phyloP scores from a whole-genome alignment of 2,329 filamentous ascomycete genomes.

The Alternaria solani region DNA sequence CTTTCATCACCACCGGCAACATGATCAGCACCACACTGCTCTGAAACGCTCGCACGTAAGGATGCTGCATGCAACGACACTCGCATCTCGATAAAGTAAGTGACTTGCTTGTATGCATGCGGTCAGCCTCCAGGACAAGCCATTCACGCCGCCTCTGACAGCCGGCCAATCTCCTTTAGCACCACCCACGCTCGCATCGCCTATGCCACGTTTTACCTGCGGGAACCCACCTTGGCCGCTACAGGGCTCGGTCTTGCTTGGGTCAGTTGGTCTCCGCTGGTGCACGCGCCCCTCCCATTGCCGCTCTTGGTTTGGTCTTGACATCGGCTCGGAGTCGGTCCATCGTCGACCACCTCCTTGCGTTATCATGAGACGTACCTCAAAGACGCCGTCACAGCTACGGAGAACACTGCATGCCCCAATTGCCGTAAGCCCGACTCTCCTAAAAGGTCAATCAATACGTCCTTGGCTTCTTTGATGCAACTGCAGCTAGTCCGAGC shows the following conservation, averaged over 20 bases:
- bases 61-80: slow-evolving; percentile 24
- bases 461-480: neutral
- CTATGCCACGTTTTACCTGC: slow-evolving; percentile 18
- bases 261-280: neutral
- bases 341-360: slow-evolving; percentile 1
- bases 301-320: slow-evolving; percentile 6
- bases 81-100: slow-evolving; percentile 21
- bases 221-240: slow-evolving; percentile 18
- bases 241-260: slow-evolving; percentile 8
- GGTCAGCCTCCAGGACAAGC: slow-evolving; percentile 15
- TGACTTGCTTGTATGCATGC: slow-evolving; percentile 12
- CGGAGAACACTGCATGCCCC: neutral
- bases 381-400: neutral
- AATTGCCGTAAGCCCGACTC: neutral
- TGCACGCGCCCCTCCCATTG: slow-evolving; percentile 3
- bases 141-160: slow-evolving; percentile 2
- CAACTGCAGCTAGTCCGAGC: slow-evolving; percentile 7
- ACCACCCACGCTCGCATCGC: slow-evolving; percentile 13
- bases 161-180: slow-evolving; percentile 1
- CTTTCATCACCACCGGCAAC: slow-evolving; percentile 18
- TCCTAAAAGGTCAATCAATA: neutral
- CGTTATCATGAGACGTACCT: neutral
- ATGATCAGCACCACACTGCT: slow-evolving; percentile 3
- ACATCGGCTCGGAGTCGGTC: neutral
- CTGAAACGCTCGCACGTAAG: slow-evolving; percentile 27